These are phyloP conservation scores for Hypoxylon sp. DNA, from an alignment of 2,329 filamentous ascomycete species.

Conservation along the genomic window DNA sequence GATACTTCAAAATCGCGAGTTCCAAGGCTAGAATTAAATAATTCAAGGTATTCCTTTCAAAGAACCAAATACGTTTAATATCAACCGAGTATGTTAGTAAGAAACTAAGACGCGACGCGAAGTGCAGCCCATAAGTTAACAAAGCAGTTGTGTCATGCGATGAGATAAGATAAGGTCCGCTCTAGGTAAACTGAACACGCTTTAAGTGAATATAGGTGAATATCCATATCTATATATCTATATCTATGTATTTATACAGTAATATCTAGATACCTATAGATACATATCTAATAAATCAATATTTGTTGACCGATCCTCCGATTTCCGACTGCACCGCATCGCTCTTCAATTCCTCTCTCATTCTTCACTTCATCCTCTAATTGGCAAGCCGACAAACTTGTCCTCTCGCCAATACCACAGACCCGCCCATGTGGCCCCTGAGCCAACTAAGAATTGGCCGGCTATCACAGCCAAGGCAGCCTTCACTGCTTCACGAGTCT, in stretches of 20 bases:
- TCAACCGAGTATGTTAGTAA: background rate
- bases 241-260: background rate
- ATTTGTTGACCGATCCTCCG: background rate
- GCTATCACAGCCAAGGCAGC: constrained; percentile 12
- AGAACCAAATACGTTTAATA: no score
- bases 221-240: background rate
- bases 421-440: constrained; percentile 45
- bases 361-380: background rate
- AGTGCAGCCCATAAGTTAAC: no score
- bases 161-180: constrained; percentile 3
- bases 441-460: constrained; percentile 41
- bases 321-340: background rate
- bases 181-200: background rate
- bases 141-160: no score
- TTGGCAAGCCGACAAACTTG: constrained; percentile 5
- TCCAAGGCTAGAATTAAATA: background rate
- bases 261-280: background rate
- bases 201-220: background rate
- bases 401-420: constrained; percentile 50
- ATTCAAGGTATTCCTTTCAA: no score
- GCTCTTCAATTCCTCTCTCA: background rate
- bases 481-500: constrained; percentile 24
- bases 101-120: constrained; percentile 5
- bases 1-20: background rate
- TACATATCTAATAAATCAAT: background rate